Evolutionary conservation across 495 filamentous ascomycete genomes (phyloP), one percentile per base, ranked within the genome.

Genomic region (Penicillium egyptiacum): DNA sequence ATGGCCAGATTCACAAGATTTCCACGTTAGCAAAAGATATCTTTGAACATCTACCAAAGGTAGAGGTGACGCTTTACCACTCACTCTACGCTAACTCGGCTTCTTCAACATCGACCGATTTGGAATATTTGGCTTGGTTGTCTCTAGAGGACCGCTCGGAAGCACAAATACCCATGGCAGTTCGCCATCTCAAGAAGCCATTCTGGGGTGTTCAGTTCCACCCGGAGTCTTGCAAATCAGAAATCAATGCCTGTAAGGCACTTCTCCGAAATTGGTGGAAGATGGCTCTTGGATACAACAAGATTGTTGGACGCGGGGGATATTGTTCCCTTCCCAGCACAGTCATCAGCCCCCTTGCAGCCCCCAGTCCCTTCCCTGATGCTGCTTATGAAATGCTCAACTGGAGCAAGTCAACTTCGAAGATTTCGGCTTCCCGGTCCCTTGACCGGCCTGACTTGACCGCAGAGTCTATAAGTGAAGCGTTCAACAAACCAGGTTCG

Each of bases 171-270:
- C 75, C 95, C 41, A 95, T 96, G 88, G 90, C 81, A 3, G 84
- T 87, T 19, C 81, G 74, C 47, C 92, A 96, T 67, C 70, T 46
- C 25, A 56, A 60, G 3, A 90, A 86, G 61, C 94, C 94, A 5
- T 95, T 93, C 61, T 96, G 87, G 86, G 94, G 87, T 0, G 75
- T 98, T 33, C 94, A 98, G 64, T 98, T 93, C 67, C 94, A 98
- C 65, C 92, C 93, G 0, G 94, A 98, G 69, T 96, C 90, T 0
- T 87, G 95, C 60, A 96, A 93, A 65, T 96, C 94, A 12, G 70
- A 79, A 5, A 83, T 83, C 48, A 62, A 75, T n/a, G 81, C 84
- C 30, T 88, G 90, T 30, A 80, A 77, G 25, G 68, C 74, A 35
- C 75, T 97, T 30, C 78, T 97, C 25, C 63, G 70, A 43, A 90